Conservation (phyloP, 2,329 filamentous ascomycete species). For the Gnomoniopsis smithogilvyi region DNA sequence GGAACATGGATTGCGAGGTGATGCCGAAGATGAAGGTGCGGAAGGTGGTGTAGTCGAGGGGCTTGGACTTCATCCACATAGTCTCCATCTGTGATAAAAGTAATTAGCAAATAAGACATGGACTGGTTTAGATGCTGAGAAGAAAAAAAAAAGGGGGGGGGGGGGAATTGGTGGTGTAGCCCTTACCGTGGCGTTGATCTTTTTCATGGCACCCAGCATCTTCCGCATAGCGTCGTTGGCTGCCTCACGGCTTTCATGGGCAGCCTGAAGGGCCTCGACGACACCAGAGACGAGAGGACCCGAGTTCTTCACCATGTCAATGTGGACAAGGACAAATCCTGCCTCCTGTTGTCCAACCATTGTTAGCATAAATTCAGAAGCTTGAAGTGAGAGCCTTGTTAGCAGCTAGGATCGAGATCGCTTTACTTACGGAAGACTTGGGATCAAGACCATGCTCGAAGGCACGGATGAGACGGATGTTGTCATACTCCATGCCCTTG, state of each 20-base stretch:
- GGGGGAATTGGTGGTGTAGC: background rate
- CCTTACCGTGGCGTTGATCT: conserved; percentile 61
- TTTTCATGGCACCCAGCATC: conserved; percentile 61
- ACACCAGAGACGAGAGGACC: conserved; percentile 72
- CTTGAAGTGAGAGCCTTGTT: too few species aligned
- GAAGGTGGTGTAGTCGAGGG: conserved; percentile 81
- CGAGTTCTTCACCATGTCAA: conserved; percentile 92
- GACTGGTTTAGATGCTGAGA: too few species aligned
- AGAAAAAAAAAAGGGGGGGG: background rate
- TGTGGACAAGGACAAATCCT: conserved; percentile 93
- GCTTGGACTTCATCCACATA: conserved; percentile 90
- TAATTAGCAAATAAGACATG: too few species aligned
- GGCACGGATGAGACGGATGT: conserved; percentile 81
- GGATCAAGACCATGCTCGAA: conserved; percentile 89
- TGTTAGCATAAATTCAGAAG: too few species aligned
- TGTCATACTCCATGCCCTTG: conserved; percentile 57
- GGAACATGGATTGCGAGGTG: conserved; percentile 91
- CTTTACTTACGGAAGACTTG: conserved; percentile 55
- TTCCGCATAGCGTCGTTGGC: conserved; percentile 64
- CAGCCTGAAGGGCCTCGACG: conserved; percentile 61
- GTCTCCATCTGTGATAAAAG: conserved; percentile 62
- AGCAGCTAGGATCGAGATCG: too few species aligned
- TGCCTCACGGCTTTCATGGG: conserved; percentile 42
- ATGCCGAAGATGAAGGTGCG: conserved; percentile 97
- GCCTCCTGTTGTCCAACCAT: conserved; percentile 38